Percentiles rank a stretch among this genome's conserved stretches.
phyloP scores from a whole-genome alignment of 257 asterid genomes.

The Solanum paucissectum region DNA sequence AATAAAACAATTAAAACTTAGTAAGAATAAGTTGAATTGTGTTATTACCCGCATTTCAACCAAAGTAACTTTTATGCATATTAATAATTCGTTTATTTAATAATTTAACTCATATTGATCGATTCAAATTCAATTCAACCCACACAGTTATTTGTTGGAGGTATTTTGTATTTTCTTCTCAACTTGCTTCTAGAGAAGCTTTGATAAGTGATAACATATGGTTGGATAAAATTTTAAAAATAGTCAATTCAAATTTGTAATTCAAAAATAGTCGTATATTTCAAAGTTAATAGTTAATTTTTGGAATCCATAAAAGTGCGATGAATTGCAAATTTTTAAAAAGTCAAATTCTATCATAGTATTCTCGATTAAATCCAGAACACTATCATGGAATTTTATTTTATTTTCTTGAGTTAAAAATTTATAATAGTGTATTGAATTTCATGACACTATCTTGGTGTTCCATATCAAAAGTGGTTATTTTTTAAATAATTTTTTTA shows the following conservation, averaged over 20 bases:
- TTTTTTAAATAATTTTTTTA: too few relatives aligned
- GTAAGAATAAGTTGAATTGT: not conserved
- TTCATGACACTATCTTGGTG: not conserved
- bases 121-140: too few relatives aligned
- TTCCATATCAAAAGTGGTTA: not conserved
- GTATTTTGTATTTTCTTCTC: not conserved
- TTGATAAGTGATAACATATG: not conserved
- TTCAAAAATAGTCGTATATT: not conserved
- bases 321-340: not conserved
- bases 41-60: not conserved
- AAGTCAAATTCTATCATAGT: not conserved
- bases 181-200: not conserved
- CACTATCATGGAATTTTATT: not conserved
- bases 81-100: too few relatives aligned
- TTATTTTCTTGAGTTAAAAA: not conserved
- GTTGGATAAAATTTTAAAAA: not conserved
- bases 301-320: not conserved
- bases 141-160: too few relatives aligned
- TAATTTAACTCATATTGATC: too few relatives aligned
- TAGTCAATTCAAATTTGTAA: not conserved
- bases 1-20: too few relatives aligned
- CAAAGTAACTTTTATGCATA: too few relatives aligned
- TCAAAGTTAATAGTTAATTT: not conserved
- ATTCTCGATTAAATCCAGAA: not conserved
- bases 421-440: not conserved